A percentile compares a stretch with the other conserved stretches of the same genome.
phyloP scores from a whole-genome alignment of 305 asterid species.

The Fraxinus latifolia region DNA sequence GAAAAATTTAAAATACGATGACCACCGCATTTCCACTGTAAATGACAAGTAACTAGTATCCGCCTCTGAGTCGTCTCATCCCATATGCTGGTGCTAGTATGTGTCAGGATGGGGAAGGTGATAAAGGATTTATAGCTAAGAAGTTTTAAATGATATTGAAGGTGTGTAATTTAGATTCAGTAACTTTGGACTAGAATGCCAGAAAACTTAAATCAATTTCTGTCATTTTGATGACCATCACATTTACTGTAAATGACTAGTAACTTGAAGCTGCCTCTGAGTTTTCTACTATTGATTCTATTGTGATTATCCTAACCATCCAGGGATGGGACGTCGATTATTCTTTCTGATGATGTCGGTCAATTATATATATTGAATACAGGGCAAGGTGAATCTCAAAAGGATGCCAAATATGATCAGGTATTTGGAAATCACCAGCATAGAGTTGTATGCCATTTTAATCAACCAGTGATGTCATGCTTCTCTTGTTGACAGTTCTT shows the following conservation, averaged over 20 bases:
- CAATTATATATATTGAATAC: conserved; percentile 83
- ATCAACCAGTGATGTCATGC: conserved; percentile 27
- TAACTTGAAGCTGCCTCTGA: conserved; percentile 16
- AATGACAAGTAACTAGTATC: neutral
- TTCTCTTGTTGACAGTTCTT: conserved; percentile 68
- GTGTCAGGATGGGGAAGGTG: conserved; percentile 3
- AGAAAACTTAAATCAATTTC: conserved; percentile 1
- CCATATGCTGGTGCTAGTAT: conserved; percentile 17
- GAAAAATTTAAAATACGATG: neutral
- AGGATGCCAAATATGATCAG: conserved; percentile 94
- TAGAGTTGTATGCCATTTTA: conserved; percentile 16
- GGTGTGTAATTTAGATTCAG: neutral
- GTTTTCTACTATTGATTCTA: conserved; percentile 22
- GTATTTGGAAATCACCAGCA: conserved; percentile 31
- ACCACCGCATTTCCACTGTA: neutral
- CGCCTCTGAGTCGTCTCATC: neutral
- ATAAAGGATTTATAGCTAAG: conserved; percentile 12
- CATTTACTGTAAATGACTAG: neutral
- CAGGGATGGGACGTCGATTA: conserved; percentile 97
- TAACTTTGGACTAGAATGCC: neutral
- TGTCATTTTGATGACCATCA: neutral
- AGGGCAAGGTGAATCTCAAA: conserved; percentile 94
- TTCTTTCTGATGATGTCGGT: conserved; percentile 96
- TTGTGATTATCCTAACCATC: conserved; percentile 30
- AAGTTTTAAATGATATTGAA: neutral